Conservation (phyloP, 169 alveolate genomes). For the Plasmodium fragile region DNA sequence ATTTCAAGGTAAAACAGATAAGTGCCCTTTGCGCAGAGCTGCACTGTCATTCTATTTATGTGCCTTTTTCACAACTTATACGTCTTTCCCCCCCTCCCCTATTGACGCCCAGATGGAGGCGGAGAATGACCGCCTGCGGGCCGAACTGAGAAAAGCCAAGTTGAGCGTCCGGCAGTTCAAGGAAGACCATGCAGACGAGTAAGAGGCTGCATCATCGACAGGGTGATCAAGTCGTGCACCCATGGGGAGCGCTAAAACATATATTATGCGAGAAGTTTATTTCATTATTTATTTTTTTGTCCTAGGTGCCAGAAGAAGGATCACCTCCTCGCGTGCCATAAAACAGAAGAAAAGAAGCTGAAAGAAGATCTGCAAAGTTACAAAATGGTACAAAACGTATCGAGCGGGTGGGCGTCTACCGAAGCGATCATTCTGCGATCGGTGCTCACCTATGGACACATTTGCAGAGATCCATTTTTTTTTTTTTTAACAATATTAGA, state of each 20-base stretch:
- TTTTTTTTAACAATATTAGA: conserved; percentile 25
- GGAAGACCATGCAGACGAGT: conserved; percentile 32
- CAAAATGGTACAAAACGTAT: conserved; percentile 10
- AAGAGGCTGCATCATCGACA: neutral
- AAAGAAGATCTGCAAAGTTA: conserved; percentile 46
- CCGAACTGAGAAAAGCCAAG: conserved; percentile 43
- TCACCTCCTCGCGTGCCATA: conserved; percentile 28
- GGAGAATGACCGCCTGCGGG: conserved; percentile 23
- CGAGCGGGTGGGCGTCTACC: neutral
- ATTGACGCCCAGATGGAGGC: conserved; percentile 9
- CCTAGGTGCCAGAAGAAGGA: conserved; percentile 19
- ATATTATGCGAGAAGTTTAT: neutral
- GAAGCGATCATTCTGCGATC: neutral
- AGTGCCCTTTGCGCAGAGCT: neutral
- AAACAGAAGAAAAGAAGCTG: conserved; percentile 41
- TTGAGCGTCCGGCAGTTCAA: neutral
- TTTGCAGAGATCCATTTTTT: neutral
- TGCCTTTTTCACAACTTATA: neutral
- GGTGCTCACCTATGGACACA: neutral
- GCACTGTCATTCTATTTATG: neutral
- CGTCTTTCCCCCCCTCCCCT: neutral
- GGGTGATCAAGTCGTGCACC: neutral
- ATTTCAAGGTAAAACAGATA: conserved; percentile 12
- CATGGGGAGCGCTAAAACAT: neutral
- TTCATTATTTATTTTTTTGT: neutral